Base-by-base conservation (phyloP, 805 yeast genomes). In the Metschnikowia chrysomelidarum region DNA sequence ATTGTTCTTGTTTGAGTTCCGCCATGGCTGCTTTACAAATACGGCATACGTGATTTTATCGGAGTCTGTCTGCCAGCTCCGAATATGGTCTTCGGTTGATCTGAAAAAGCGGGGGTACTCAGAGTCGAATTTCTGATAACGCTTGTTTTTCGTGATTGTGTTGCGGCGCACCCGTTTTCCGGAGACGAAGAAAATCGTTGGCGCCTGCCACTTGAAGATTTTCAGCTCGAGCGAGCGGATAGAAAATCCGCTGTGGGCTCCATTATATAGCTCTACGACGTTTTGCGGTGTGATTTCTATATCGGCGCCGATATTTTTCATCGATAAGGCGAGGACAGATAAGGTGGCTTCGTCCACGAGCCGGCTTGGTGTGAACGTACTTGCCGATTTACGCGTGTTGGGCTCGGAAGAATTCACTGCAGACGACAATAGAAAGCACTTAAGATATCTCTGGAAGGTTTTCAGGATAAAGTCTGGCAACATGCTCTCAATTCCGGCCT, bases 191-290 rank as follows among this genome's bases (percentile, higher is more conserved):
- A 89, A 46, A 1, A 91, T 55, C 0, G 95, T 76, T 0, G 96
- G 95, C 0, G 95, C 93, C 47, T 76, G 79, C 96, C 97, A 91
- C 49, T 88, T 87, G 65, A 87, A 78, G 0, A 82, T 83, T 44
- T 81, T 86, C 37, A 82, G 74, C 59, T 89, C 96, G 39, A 91
- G 73, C 0, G 96, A 82, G 19, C 95, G 64, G 73, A 89, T 86
- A 0, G 96, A 86, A 55, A 85, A 91, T 2, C 98, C 98, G 2
- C 79, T 68, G 30, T 76, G 82, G 7, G 87, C 64, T 0, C 94
- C 96, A 7, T 72, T 67, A 49, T 81, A 89, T 8, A 89, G 69
- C 47, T 76, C 78, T 27, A 76, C 67, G 34, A 84, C 52, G 27
- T 74, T 70, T 4, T 73, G 61, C 15, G 62, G 64, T 0, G 76